Evolutionary conservation across 148 eudicot genomes (phyloP), one percentile per base, ranked within the genome.

Genomic region (Salicornia ramosissima): DNA sequence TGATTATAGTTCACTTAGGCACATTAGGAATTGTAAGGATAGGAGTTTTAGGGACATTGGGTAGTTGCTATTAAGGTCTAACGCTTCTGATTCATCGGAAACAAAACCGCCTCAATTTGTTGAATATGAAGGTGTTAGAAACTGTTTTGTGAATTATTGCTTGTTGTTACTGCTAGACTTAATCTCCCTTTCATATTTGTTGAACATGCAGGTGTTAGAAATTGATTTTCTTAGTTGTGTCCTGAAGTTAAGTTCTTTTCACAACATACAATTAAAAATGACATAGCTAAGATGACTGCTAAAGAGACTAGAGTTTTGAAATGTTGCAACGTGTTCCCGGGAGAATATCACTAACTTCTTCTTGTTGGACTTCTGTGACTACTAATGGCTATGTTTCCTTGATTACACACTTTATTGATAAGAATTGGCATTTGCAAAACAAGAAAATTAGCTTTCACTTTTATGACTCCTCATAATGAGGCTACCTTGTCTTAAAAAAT

Each of bases 381-480:
- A 62, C 59, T 24, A 50, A 61, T 61, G 68, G 75, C 9, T 71
- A 61, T 19, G 30, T 62, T 8, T 26, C 22, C 6, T 18, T 71
- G 33, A 71, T 28, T 28, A 25, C 74, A 2, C 74, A 59, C 13
- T 71, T 10, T 59, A 7, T 59, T 8, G 66, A 72, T 51, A 13
- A 49, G 4, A 26, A 64, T 34, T 72, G 69, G 60, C 1, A 1
- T 5, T 51, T 63, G 21, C 61, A 50, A 2, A 72, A 63, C n/a
- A 29, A 51, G 29, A 6, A 26, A 63, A 50, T 26, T 64, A 11
- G 52, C 52, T 9, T 63, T 72, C 9, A 31, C 47, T 31, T 68
- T 68, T n/a, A 31, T 68, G 14, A 49, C 69, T 2, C 31, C 75
- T 10, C 58, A 61, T 49, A 71, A 9, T 71, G 36, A 58, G 51